phyloP scores from a whole-genome alignment of 2,329 filamentous ascomycete species.

The Hypoxylon sp. region DNA sequence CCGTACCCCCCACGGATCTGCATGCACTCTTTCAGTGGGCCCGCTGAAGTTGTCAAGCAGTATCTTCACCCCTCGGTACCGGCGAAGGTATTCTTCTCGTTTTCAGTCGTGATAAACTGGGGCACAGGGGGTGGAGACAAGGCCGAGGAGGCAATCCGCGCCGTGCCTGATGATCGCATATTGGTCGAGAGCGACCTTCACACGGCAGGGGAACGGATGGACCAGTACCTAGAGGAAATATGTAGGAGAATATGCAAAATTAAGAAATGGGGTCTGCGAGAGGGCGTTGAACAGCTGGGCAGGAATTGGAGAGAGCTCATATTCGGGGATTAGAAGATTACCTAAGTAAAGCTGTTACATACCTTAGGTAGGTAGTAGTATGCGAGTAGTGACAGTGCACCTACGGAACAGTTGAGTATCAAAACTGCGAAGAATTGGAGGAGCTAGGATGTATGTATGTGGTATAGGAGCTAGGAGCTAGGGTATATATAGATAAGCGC shows the following conservation, averaged over 20 bases:
- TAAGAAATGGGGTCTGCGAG: conserved; percentile 80
- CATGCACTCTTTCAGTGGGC: conserved; percentile 91
- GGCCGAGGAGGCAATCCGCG: conserved; percentile 74
- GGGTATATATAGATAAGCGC: conserved; percentile 23
- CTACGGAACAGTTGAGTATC: background rate
- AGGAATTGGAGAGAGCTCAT: conserved; percentile 84
- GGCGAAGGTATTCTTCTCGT: conserved; percentile 85
- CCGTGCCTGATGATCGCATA: conserved; percentile 81
- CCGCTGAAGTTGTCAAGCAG: conserved; percentile 78
- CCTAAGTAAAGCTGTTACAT: background rate
- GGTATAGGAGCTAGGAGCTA: conserved; percentile 26
- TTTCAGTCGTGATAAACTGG: conserved; percentile 87
- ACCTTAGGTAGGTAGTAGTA: conserved; percentile 6
- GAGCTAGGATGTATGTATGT: conserved; percentile 18
- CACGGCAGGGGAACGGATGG: conserved; percentile 84
- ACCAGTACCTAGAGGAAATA: conserved; percentile 79
- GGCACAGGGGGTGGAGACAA: conserved; percentile 61
- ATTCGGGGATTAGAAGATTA: conserved; percentile 62
- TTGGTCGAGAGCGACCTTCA: conserved; percentile 94
- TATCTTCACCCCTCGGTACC: conserved; percentile 82
- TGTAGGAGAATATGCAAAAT: conserved; percentile 80
- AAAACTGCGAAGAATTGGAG: background rate
- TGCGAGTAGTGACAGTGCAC: conserved; percentile 21
- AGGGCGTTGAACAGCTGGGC: conserved; percentile 76
- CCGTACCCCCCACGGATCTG: conserved; percentile 91